Base-by-base conservation (phyloP, 1,284 basidiomycete species). In the Cryptococcus jaspeensis region DNA sequence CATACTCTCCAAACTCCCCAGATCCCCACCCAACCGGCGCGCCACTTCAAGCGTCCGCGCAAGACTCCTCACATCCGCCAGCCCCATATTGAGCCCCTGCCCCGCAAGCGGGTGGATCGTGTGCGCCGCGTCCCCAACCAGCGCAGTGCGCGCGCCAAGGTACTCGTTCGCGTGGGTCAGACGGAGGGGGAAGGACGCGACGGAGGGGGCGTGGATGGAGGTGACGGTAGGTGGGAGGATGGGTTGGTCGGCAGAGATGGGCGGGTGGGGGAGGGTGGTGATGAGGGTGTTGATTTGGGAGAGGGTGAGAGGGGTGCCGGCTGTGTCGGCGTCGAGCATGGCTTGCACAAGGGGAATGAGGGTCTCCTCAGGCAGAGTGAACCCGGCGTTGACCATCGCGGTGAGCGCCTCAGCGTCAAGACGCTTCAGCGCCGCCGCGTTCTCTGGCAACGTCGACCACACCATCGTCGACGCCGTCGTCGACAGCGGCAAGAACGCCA, bases 41-140 rank as follows among this genome's bases (percentile, higher is more conserved):
- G 86, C 81, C 6, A 79, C 67, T 32, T 84, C 77, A 42, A 94
- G 84, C 62, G 84, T 85, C 38, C 80, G 78, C 1, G 85, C 80
- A 20, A 95, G 82, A 52, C 83, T 83, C 66, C 87, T 82, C 0
- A 87, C 91, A 71, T 99, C 95, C 1, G 83, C 89, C 16, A 99
- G 79, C 18, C 95, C 96, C 67, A 95, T 81, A 74, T 99, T 99
- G 42, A 99, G 80, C 0, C 95, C 96, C 72, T 99, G 96, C 1
- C 96, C 96, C 0, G 94, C 95, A n/a, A 99, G 84, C 0, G 96
- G 96, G 71, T 99, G 96, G 5, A 92, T 83, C 0, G 91, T 91
- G 71, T 99, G 96, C 15, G 94, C 95, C 1, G 96, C 94, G 76
- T 99, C 96, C 5, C 96, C 96, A 1, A 99, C 85, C 2, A 99